Base-by-base conservation (phyloP, 768 basidiomycete species). In the Daedaleopsis nitida region DNA sequence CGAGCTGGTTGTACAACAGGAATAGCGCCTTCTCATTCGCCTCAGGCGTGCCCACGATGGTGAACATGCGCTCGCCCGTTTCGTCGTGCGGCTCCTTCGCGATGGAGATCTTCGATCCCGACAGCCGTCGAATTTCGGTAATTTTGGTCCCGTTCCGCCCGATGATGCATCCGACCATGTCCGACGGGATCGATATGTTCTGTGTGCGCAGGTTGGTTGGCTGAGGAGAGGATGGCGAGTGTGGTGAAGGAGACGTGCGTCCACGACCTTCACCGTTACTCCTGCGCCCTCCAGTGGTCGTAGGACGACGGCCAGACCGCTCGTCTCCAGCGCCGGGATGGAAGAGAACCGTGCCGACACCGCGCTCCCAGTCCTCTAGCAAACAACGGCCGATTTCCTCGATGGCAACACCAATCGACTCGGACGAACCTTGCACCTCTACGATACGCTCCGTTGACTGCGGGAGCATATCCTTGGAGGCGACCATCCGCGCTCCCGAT, bases 21-120 rank as follows among this genome's bases (percentile, higher is more conserved):
- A 96, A 98, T 60, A 99, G 79, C 2, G 97, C 97, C 78, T 98
- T 96, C 78, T 99, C 96, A 75, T 97, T 98, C 67, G 93, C 91
- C 76, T 95, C 93, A 51, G 94, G 91, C 13, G 94, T 94, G 57
- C 97, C 97, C 50, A 97, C 83, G 73, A 99, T 98, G 63, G 97
- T 94, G 80, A 99, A 99, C 96, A 99, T 98, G 67, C 97, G 85
- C 80, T 99, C 97, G 70, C 96, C 97, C 44, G 96, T 95, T 71
- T 98, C 97, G 70, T 98, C 97, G 72, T 98, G 97, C n/a, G 97
- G 94, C 52, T 92, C 90, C 78, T 99, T 99, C 67, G 97, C 97
- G 71, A 99, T 99, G 58, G 91, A 94, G 74, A 99, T 99, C 79
- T 95, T 94, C 68, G 93, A 96, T 43, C 97, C 97, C 63, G 94